Evolutionary conservation across 208 protist species (phyloP).

Genomic region (Herpetomonas tarakana): DNA sequence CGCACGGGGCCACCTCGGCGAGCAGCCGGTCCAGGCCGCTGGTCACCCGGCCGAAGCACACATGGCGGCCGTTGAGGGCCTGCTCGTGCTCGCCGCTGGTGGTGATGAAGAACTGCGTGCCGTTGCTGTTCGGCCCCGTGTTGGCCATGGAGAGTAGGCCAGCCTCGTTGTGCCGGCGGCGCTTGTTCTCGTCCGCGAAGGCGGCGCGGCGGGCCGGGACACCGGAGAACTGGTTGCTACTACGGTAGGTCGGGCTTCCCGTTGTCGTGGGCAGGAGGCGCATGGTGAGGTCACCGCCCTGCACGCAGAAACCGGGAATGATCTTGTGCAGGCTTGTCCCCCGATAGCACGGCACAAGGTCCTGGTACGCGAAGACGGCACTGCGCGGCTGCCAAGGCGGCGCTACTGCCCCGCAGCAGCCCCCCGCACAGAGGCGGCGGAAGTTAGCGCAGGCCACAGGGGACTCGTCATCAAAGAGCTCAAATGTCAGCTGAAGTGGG

Average conservation of each 20-base stretch:
- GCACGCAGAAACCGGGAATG: constrained; percentile 78
- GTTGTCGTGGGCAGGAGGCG: constrained; percentile 50
- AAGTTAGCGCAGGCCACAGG: constrained; percentile 82
- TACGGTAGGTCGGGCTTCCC: constrained; percentile 17
- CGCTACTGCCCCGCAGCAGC: not conserved
- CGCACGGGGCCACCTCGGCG: constrained; percentile 50
- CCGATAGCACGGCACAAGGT: constrained; percentile 72
- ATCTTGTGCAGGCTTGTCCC: constrained; percentile 93
- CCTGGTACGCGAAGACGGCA: constrained; percentile 44
- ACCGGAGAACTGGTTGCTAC: constrained; percentile 82
- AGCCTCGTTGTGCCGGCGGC: constrained; percentile 80
- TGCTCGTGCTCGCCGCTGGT: constrained; percentile 54
- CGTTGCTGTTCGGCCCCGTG: constrained; percentile 92
- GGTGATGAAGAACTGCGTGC: constrained; percentile 93
- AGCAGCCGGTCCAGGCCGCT: constrained; percentile 56
- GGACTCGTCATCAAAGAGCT: constrained; percentile 81
- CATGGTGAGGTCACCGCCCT: constrained; percentile 97
- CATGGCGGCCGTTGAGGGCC: constrained; percentile 63
- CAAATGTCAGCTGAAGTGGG: constrained; percentile 50
- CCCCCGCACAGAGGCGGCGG: constrained; percentile 50
- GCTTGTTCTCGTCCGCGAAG: constrained; percentile 94
- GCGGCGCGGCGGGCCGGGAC: constrained; percentile 75
- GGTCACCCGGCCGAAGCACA: constrained; percentile 64
- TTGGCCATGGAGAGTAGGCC: constrained; percentile 91
- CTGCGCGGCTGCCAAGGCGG: not conserved